Base-by-base conservation (phyloP, 495 filamentous ascomycete genomes). In the Copromyces sp. region DNA sequence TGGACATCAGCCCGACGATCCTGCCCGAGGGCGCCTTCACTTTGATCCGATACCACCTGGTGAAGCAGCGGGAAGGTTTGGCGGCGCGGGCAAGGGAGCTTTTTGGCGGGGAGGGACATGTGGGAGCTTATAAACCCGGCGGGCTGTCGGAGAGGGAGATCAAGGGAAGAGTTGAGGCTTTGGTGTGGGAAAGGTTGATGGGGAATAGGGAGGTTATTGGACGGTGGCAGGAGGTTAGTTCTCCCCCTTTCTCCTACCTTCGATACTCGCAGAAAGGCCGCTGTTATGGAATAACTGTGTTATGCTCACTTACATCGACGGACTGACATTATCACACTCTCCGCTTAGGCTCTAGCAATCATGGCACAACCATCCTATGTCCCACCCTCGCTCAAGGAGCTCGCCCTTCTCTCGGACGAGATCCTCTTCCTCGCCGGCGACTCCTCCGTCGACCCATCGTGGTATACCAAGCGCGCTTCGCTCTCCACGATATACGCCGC, bases 381-480 rank as follows among this genome's bases (percentile, higher is more conserved):
- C 70, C 90, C 93, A 0, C 76, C 88, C n/a, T 92, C 94, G 1
- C 78, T 98, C 2, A 84, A 85, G 9, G 95, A 98, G 82, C 88
- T 99, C 14, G 89, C 91, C 40, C 82, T 86, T 45, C 89, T 99
- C 3, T 87, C 91, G 8, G 94, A 95, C 81, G 95, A 99, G 82
- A 95, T 99, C 39, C 89, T 90, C 80, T 92, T 87, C 75, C 88
- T 97, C 3, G 89, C 96, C 1, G 93, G 93, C 53, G 96, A 98
- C 79, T 82, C 82, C 5, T 88, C 89, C 16, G 91, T 97, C 74
- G 94, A 98, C 78, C 86, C 89, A 1, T 87, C 87, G 12, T 98
- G 95, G 95, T 99, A 98, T 79, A 92, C 94, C 71, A 95, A 95
- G 80, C 90, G 95, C 7, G 88, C 90, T 7, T 89, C 88, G 2